These are phyloP conservation scores for Boletus rubescentipes DNA, from an alignment of 768 basidiomycete species.

Conservation along the genomic window DNA sequence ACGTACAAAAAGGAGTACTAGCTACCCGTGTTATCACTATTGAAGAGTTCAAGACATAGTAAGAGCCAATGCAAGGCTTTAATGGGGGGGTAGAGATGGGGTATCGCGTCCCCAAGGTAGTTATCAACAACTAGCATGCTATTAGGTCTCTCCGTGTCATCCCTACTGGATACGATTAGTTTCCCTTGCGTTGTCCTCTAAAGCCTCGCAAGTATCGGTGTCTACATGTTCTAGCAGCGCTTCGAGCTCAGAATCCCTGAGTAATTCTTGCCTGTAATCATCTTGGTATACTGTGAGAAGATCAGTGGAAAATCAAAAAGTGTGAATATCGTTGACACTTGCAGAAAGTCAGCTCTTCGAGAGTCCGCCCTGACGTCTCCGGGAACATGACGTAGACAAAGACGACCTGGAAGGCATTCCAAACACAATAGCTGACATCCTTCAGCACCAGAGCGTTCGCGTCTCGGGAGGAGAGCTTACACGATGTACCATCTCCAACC, in stretches of 20 bases:
- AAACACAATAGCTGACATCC: slow-evolving; percentile 13
- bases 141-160: background rate
- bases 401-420: slow-evolving; percentile 12
- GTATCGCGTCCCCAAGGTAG: too few species aligned
- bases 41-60: too few species aligned
- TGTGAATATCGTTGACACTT: background rate
- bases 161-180: background rate
- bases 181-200: background rate
- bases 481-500: slow-evolving; percentile 18
- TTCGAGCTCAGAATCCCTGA: background rate
- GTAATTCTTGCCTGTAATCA: background rate
- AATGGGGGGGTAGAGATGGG: too few species aligned
- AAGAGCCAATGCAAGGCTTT: too few species aligned
- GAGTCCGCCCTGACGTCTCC: slow-evolving; percentile 18
- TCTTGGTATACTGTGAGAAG: background rate
- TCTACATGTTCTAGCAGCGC: background rate
- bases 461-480: background rate
- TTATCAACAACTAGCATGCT: too few species aligned
- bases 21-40: too few species aligned
- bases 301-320: too few species aligned
- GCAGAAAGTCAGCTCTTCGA: slow-evolving; percentile 22
- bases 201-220: background rate
- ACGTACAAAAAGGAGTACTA: too few species aligned
- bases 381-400: slow-evolving; percentile 21
- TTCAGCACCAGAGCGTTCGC: background rate